Evolutionary conservation across 1,284 basidiomycete genomes (phyloP).

Genomic region (Lentinus polychrous): DNA sequence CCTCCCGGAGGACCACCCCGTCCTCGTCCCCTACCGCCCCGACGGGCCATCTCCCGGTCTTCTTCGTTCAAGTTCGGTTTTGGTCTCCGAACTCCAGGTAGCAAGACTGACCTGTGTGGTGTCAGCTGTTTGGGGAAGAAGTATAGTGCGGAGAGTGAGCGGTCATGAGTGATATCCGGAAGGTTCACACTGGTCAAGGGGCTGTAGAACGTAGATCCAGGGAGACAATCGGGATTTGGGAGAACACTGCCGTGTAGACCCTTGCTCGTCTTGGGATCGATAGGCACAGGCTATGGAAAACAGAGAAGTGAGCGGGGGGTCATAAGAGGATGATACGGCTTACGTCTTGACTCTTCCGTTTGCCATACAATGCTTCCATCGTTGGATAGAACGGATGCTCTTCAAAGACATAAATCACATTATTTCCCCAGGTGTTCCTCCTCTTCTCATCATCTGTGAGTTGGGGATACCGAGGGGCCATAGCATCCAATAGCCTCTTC

Average conservation of each 20-base stretch:
- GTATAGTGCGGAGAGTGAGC: slow-evolving; percentile 83
- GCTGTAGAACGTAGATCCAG: slow-evolving; percentile 84
- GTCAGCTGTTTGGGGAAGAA: slow-evolving; percentile 83
- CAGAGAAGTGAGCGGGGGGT: not conserved
- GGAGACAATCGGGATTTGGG: slow-evolving; percentile 85
- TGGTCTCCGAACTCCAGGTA: slow-evolving; percentile 68
- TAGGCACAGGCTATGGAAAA: slow-evolving; percentile 45
- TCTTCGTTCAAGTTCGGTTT: slow-evolving; percentile 58
- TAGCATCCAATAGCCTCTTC: slow-evolving; percentile 75
- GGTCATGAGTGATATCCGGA: slow-evolving; percentile 82
- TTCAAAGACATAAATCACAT: slow-evolving; percentile 82
- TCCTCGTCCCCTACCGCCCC: slow-evolving; percentile 34
- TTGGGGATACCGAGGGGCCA: slow-evolving; percentile 67
- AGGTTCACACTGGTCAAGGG: slow-evolving; percentile 56
- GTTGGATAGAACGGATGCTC: slow-evolving; percentile 82
- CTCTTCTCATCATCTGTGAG: slow-evolving; percentile 79
- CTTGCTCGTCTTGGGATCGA: slow-evolving; percentile 67
- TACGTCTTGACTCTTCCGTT: slow-evolving; percentile 78
- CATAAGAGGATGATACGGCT: slow-evolving; percentile 26
- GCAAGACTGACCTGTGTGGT: slow-evolving; percentile 81
- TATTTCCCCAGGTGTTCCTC: slow-evolving; percentile 83
- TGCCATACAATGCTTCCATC: slow-evolving; percentile 86
- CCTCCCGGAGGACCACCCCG: slow-evolving; percentile 20
- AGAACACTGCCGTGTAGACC: slow-evolving; percentile 80
- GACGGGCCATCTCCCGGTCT: slow-evolving; percentile 66